A percentile compares a stretch with the other conserved stretches of the same genome.
Conservation (phyloP, 768 basidiomycete genomes). For the Agaricus bisporus region DNA sequence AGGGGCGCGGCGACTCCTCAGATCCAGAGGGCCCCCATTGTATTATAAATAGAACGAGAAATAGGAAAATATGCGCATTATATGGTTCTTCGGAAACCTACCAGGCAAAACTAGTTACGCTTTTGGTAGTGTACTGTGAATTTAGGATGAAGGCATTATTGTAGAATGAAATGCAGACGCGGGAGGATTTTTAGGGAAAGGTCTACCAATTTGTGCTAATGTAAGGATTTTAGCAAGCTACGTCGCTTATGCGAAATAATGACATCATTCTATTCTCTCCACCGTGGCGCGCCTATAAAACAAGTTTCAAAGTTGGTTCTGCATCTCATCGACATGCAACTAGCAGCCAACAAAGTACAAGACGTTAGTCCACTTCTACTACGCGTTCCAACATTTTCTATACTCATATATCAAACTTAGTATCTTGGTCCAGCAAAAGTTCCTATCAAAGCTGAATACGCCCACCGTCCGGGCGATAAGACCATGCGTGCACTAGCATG, state of each 20-base stretch:
- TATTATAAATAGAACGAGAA: too few species aligned
- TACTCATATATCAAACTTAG: conserved; percentile 13
- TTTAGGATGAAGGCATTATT: too few species aligned
- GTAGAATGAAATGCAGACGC: background rate
- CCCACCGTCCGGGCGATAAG: conserved; percentile 40
- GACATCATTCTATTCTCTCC: background rate
- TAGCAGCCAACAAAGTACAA: conserved; percentile 23
- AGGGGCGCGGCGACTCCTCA: too few species aligned
- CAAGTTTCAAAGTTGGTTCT: background rate
- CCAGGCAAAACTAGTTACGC: too few species aligned
- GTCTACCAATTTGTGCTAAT: conserved; percentile 12
- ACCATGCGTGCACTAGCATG: conserved; percentile 69
- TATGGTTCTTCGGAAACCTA: too few species aligned
- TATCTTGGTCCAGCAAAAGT: conserved; percentile 34
- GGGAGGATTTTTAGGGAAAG: background rate
- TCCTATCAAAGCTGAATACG: conserved; percentile 37
- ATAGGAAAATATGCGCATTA: too few species aligned
- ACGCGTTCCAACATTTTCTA: background rate
- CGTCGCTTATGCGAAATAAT: conserved; percentile 5
- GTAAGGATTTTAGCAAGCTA: conserved; percentile 21
- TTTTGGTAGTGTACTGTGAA: too few species aligned
- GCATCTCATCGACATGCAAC: conserved; percentile 20
- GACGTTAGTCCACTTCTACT: conserved; percentile 13
- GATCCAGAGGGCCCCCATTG: too few species aligned
- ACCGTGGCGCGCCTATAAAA: background rate